Evolutionary conservation across 768 basidiomycete species (phyloP).

Genomic region (Boletus sp.): DNA sequence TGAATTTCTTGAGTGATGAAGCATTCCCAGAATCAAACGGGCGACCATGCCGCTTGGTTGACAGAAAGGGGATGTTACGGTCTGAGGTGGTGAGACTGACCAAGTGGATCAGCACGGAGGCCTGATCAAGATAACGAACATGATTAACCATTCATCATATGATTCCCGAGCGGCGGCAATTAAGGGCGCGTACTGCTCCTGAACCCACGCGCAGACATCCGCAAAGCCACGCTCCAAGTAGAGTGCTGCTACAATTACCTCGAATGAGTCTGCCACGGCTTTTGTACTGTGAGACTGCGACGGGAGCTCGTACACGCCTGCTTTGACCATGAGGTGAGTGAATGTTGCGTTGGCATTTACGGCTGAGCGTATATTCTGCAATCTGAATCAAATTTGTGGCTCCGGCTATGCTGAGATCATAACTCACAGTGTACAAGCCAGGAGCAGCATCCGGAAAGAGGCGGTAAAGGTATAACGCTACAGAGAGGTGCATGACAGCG

Average conservation of each 20-base stretch:
- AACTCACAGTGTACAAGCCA: conserved; percentile 35
- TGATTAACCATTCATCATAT: conserved; percentile 24
- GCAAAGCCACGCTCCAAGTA: conserved; percentile 39
- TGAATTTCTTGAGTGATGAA: conserved; percentile 20
- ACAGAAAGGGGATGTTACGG: background rate
- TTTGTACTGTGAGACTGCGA: conserved; percentile 29
- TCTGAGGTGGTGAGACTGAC: conserved; percentile 11
- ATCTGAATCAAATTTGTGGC: background rate
- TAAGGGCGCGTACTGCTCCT: conserved; percentile 37
- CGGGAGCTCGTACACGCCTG: conserved; percentile 25
- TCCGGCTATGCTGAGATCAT: background rate
- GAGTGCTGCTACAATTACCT: conserved; percentile 44
- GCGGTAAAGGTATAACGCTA: conserved; percentile 39
- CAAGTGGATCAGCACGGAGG: conserved; percentile 6
- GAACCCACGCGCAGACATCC: conserved; percentile 38
- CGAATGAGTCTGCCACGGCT: conserved; percentile 45
- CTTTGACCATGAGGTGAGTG: conserved; percentile 37
- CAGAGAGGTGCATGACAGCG: conserved; percentile 41
- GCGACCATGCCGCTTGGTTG: conserved; percentile 13
- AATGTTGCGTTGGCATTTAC: conserved; percentile 37
- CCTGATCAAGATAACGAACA: background rate
- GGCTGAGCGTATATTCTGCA: conserved; percentile 23
- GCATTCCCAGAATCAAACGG: conserved; percentile 5
- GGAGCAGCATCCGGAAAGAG: conserved; percentile 32
- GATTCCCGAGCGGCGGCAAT: conserved; percentile 31